A percentile compares a stretch with the other conserved stretches of the same genome.
phyloP scores from a whole-genome alignment of 2,329 filamentous ascomycete genomes.

The Monilinia aucupariae region DNA sequence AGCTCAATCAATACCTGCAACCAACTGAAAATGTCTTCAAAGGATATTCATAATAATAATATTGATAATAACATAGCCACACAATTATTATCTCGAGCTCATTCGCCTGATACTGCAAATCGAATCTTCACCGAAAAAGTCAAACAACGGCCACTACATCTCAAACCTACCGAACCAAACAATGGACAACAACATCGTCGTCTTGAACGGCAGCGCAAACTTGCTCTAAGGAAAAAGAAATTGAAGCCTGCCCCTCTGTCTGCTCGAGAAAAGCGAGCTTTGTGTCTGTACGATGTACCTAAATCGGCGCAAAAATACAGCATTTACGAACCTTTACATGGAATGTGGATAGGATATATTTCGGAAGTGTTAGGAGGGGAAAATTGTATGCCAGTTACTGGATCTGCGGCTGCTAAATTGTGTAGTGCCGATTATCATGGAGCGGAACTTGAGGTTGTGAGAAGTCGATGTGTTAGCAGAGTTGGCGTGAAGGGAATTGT shows the following conservation, averaged over 20 bases:
- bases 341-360: conserved; percentile 80
- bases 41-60: no score
- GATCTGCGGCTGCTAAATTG: conserved; percentile 62
- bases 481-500: conserved; percentile 85
- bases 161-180: conserved; percentile 54
- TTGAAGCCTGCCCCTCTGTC: conserved; percentile 65
- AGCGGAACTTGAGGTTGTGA: conserved; percentile 72
- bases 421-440: conserved; percentile 88
- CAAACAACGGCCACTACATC: conserved; percentile 72
- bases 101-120: conserved; percentile 65
- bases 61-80: conserved; percentile 13
- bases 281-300: conserved; percentile 70
- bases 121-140: conserved; percentile 78
- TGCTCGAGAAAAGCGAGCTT: conserved; percentile 66
- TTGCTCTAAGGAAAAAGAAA: conserved; percentile 40
- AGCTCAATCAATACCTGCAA: background rate
- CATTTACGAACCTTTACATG: conserved; percentile 71
- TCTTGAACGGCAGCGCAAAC: conserved; percentile 34
- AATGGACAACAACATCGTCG: conserved; percentile 52
- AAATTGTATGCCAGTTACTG: conserved; percentile 21
- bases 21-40: conserved; percentile 20
- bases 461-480: conserved; percentile 72
- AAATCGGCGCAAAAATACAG: conserved; percentile 63
- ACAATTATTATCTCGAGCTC: conserved; percentile 67
- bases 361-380: conserved; percentile 59